Percentiles rank a stretch among this genome's conserved stretches.
Conservation (phyloP, 2,329 filamentous ascomycete genomes). For the Exserohilum rostratum region DNA sequence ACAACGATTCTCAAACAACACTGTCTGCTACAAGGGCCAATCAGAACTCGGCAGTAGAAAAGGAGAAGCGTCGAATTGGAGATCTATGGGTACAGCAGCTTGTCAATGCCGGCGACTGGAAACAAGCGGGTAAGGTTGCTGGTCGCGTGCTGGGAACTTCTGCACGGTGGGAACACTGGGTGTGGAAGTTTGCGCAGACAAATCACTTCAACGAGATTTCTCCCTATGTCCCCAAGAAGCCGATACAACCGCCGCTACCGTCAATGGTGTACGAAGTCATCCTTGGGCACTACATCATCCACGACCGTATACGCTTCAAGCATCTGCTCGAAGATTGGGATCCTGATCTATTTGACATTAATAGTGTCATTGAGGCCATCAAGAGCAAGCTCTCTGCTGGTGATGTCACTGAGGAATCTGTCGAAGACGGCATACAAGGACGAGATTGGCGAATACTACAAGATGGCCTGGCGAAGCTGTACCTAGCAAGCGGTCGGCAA, state of each 20-base stretch:
- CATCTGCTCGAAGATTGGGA: slow-evolving; percentile 85
- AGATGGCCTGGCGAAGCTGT: slow-evolving; percentile 82
- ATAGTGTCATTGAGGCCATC: slow-evolving; percentile 75
- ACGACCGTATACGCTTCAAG: slow-evolving; percentile 75
- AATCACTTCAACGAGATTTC: slow-evolving; percentile 90
- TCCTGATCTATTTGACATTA: slow-evolving; percentile 80
- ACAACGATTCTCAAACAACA: slow-evolving; percentile 64
- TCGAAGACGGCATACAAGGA: slow-evolving; percentile 74
- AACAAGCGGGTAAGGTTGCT: slow-evolving; percentile 76
- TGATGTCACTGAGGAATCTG: slow-evolving; percentile 75
- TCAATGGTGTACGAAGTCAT: slow-evolving; percentile 87
- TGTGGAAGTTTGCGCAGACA: slow-evolving; percentile 86
- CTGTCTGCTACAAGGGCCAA: slow-evolving; percentile 63
- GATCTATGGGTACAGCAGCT: slow-evolving; percentile 93
- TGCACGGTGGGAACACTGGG: slow-evolving; percentile 92
- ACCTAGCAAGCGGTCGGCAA: slow-evolving; percentile 79
- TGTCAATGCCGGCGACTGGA: slow-evolving; percentile 76
- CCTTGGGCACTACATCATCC: slow-evolving; percentile 84
- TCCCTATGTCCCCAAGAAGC: slow-evolving; percentile 76
- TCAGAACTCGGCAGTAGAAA: slow-evolving; percentile 72
- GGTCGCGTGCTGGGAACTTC: slow-evolving; percentile 81
- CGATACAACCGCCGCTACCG: slow-evolving; percentile 79
- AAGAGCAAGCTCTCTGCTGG: slow-evolving; percentile 81
- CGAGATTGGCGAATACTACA: slow-evolving; percentile 90
- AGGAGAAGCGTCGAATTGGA: slow-evolving; percentile 88